phyloP scores from a whole-genome alignment of 768 basidiomycete genomes.

The Podaxis pistillaris region DNA sequence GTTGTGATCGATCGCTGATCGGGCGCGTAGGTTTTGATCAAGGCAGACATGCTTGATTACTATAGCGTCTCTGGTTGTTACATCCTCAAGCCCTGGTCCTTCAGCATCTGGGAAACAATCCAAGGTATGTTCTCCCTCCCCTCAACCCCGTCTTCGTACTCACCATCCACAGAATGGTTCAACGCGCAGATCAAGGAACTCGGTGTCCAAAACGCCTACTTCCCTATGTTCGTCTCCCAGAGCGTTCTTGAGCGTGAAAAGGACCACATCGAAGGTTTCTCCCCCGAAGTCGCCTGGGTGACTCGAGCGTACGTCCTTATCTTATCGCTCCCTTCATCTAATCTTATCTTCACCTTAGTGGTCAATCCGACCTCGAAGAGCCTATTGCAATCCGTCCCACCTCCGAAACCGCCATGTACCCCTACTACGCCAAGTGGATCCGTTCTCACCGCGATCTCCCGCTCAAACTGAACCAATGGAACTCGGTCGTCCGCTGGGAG shows the following conservation, averaged over 20 bases:
- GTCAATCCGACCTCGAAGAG: conserved; percentile 91
- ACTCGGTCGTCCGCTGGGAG: conserved; percentile 99
- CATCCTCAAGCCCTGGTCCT: conserved; percentile 97
- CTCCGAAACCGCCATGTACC: conserved; percentile 99
- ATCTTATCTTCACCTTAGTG: conserved; percentile 43
- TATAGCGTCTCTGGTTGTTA: conserved; percentile 99
- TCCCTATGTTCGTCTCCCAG: conserved; percentile 96
- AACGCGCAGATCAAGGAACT: conserved; percentile 88
- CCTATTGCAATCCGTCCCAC: conserved; percentile 98
- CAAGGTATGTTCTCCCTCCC: conserved; percentile 55
- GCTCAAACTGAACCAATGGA: conserved; percentile 98
- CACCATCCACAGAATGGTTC: conserved; percentile 77
- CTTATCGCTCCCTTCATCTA: conserved; percentile 1
- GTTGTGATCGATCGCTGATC: conserved; percentile 11
- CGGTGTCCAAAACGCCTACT: conserved; percentile 96
- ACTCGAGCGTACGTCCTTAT: conserved; percentile 78
- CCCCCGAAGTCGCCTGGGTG: conserved; percentile 99
- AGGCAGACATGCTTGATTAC: conserved; percentile 99
- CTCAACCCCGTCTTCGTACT: neutral
- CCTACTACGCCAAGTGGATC: conserved; percentile 99
- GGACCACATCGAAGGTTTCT: conserved; percentile 98
- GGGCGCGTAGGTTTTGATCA: conserved; percentile 77
- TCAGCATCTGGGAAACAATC: conserved; percentile 95
- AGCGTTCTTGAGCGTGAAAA: conserved; percentile 96
- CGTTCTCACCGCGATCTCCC: conserved; percentile 96